Evolutionary conservation across 2,329 filamentous ascomycete genomes (phyloP), one percentile per base, ranked within the genome.

Genomic region (Neonectria magnoliae): DNA sequence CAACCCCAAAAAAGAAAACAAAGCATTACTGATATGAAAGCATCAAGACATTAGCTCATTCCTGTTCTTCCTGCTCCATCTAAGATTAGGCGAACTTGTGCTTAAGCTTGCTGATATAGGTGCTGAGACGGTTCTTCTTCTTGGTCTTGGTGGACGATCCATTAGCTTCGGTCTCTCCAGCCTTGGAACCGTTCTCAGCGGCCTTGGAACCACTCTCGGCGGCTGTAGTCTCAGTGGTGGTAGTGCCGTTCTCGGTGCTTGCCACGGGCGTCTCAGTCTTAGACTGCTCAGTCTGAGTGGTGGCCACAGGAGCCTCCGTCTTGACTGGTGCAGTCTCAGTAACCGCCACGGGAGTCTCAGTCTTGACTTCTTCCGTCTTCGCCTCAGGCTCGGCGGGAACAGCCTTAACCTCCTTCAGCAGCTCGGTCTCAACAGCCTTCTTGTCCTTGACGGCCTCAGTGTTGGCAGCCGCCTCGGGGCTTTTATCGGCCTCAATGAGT

Each of bases 371-470:
- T 18, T 57, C 57, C 3, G 57, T 25, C 63, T 68, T 66, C 48
- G 62, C 63, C 41, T 71, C 63, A 8, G 71, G 59, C 52, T 72
- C 70, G 22, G 71, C 60, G 25, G 71, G 68, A 31, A 66, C 47
- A 57, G 76, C 76, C 77, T 85, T 83, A 66, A 90, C 84, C 77
- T 91, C 87, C 68, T 88, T 84, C 52, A 94, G 82, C 9, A 97
- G 83, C 80, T 97, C 91, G 27, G 87, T 79, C 81, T 97, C 93
- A 5, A 94, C 84, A 10, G 83, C 85, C 77, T 87, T 88, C 87
- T 96, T 96, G 72, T 94, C 92, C 67, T 86, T 81, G 7, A 96
- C 91, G 18, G 90, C 91, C 60, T 85, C 84, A 2, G 88, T 82
- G 78, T 89, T 91, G 60, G 87, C 86, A 38, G 91, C 87, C 36